Percentiles rank a stretch among this genome's conserved stretches.
These are phyloP conservation scores for Eruca vesicaria DNA, from an alignment of 441 rosid species.

Conservation along the genomic window DNA sequence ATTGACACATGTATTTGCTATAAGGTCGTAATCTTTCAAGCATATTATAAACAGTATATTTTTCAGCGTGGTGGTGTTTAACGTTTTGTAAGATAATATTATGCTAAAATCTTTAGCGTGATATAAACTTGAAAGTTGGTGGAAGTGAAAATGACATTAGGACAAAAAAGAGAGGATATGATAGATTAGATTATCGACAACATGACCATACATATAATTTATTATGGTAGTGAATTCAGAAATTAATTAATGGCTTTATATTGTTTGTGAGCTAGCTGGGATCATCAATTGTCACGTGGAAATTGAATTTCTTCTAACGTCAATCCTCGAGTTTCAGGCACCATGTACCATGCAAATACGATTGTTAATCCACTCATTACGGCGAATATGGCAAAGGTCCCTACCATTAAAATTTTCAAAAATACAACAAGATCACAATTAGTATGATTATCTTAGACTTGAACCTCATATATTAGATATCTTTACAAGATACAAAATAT, in stretches of 20 bases:
- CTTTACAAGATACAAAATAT: background rate
- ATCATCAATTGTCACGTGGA: background rate
- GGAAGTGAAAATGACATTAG: background rate
- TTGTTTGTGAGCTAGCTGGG: background rate
- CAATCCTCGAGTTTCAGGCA: slow-evolving; percentile 34
- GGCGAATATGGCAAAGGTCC: slow-evolving; percentile 29
- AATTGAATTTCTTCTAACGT: slow-evolving; percentile 34
- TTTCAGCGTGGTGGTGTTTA: too few relatives aligned
- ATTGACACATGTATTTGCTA: too few relatives aligned
- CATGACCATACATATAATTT: background rate
- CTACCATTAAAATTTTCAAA: background rate
- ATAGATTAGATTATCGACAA: background rate
- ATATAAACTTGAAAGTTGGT: too few relatives aligned
- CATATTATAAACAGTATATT: too few relatives aligned
- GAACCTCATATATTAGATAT: background rate
- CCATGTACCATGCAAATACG: slow-evolving; percentile 19
- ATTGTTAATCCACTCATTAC: slow-evolving; percentile 13
- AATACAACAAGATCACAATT: background rate
- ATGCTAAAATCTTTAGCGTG: too few relatives aligned
- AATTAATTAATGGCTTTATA: background rate
- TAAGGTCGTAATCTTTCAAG: too few relatives aligned
- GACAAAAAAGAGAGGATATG: background rate
- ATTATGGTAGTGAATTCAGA: background rate
- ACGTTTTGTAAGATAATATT: too few relatives aligned
- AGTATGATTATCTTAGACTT: background rate